A percentile compares a stretch with the other conserved stretches of the same genome.
phyloP scores from a whole-genome alignment of 768 basidiomycete species.

The Melanogaster broomeanus region DNA sequence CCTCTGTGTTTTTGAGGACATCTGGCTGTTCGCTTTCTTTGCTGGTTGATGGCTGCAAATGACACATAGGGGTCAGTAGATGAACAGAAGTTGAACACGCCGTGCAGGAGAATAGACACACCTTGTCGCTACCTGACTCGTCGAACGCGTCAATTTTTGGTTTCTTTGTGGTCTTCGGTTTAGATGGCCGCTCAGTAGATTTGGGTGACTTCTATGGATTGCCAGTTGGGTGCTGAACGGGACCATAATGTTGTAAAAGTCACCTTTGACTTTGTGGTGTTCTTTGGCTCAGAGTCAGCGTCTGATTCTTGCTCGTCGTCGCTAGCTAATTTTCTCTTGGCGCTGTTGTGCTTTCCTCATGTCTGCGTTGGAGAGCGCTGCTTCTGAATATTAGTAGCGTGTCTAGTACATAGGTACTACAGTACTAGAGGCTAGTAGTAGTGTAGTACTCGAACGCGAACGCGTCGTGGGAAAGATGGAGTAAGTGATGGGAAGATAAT shows the following conservation, averaged over 20 bases:
- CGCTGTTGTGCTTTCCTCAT: neutral
- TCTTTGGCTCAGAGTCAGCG: slow-evolving; percentile 13
- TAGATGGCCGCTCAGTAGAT: slow-evolving; percentile 10
- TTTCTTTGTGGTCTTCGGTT: slow-evolving; percentile 36
- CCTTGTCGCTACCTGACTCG: neutral
- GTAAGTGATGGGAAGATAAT: slow-evolving; percentile 21
- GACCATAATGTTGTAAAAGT: neutral
- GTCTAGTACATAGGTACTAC: too few species aligned
- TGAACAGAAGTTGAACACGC: neutral
- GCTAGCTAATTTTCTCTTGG: slow-evolving; percentile 18
- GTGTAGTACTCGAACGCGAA: too few species aligned
- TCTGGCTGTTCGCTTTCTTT: slow-evolving; percentile 1
- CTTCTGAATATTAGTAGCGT: too few species aligned
- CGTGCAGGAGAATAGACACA: neutral
- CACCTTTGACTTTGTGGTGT: slow-evolving; percentile 16
- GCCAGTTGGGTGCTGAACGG: neutral
- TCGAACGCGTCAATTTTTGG: slow-evolving; percentile 27
- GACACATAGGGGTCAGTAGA: slow-evolving; percentile 19
- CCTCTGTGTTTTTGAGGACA: slow-evolving; percentile 22
- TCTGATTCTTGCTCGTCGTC: slow-evolving; percentile 21
- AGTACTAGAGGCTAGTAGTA: neutral
- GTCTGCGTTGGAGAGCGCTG: neutral
- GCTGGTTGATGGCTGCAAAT: slow-evolving; percentile 10
- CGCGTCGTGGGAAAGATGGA: slow-evolving; percentile 14
- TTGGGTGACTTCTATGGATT: neutral